A percentile compares a stretch with the other conserved stretches of the same genome.
These are phyloP conservation scores for Citrus trifoliata DNA, from an alignment of 345 rosid species.

Conservation along the genomic window DNA sequence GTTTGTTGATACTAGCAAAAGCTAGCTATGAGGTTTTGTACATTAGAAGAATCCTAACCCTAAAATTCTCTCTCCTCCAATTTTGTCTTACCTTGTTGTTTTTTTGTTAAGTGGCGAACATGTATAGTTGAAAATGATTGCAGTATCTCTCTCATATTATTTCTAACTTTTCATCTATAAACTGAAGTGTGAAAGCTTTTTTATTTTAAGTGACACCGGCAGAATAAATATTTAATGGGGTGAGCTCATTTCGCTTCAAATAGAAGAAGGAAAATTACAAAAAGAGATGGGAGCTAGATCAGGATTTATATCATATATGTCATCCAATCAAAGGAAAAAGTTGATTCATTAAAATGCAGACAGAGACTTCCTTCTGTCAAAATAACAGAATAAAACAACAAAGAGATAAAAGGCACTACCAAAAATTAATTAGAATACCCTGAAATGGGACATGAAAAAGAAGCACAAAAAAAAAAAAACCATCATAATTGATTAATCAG, in stretches of 20 bases:
- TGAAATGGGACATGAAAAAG: neutral
- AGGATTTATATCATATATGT: neutral
- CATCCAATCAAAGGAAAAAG: neutral
- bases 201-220: neutral
- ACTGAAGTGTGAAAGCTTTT: neutral
- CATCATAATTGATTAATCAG: neutral
- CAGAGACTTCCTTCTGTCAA: slow-evolving; percentile 13
- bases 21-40: neutral
- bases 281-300: neutral
- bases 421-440: neutral
- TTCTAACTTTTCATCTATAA: slow-evolving; percentile 9
- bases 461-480: neutral
- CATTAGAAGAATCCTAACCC: slow-evolving; percentile 21
- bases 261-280: neutral
- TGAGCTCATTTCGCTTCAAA: neutral
- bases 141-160: slow-evolving; percentile 15
- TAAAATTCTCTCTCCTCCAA: slow-evolving; percentile 3
- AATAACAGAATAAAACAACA: slow-evolving; percentile 20
- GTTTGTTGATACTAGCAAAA: slow-evolving; percentile 24
- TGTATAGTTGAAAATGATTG: slow-evolving; percentile 15
- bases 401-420: slow-evolving; percentile 12
- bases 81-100: slow-evolving; percentile 21
- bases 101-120: slow-evolving; percentile 10
- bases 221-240: neutral
- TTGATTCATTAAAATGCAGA: slow-evolving; percentile 5